Evolutionary conservation across 1,139 yeast species (phyloP).

Genomic region (Suhomyces bokatorum): DNA sequence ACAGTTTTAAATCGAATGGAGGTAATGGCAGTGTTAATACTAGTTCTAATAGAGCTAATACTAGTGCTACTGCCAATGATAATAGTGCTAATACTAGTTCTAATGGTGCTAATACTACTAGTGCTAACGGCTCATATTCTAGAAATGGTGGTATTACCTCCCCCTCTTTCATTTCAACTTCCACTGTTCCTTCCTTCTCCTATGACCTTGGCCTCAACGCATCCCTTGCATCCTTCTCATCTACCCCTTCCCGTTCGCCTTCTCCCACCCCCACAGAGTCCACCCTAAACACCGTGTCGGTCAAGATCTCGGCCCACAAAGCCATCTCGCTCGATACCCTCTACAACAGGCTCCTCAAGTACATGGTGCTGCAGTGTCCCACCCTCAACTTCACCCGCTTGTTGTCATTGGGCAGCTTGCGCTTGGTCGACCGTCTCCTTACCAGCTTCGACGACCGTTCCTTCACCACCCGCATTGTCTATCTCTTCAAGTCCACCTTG

Average conservation of each 20-base stretch:
- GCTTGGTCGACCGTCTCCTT: constrained; percentile 38
- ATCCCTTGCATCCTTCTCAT: constrained; percentile 1
- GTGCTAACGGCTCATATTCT: too few species aligned
- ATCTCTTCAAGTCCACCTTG: constrained; percentile 36
- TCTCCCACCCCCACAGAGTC: constrained; percentile 21
- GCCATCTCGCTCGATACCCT: constrained; percentile 25
- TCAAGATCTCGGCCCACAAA: constrained; percentile 21
- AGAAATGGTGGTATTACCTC: too few species aligned
- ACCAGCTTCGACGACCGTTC: constrained; percentile 18
- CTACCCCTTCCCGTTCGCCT: constrained; percentile 4
- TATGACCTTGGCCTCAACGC: neutral
- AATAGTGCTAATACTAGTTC: too few species aligned
- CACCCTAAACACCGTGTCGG: constrained; percentile 18
- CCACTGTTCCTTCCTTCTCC: too few species aligned
- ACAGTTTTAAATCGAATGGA: too few species aligned
- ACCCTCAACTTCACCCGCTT: constrained; percentile 28
- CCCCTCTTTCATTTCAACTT: too few species aligned
- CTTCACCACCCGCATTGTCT: constrained; percentile 23
- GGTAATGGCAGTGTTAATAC: too few species aligned
- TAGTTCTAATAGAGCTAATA: too few species aligned
- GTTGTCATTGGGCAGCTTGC: constrained; percentile 34
- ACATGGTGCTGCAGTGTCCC: constrained; percentile 27
- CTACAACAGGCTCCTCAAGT: constrained; percentile 31
- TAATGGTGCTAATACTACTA: too few species aligned
- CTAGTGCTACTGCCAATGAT: too few species aligned